Conservation (phyloP, 1,139 yeast genomes). For the Geotrichum histeridarum region DNA sequence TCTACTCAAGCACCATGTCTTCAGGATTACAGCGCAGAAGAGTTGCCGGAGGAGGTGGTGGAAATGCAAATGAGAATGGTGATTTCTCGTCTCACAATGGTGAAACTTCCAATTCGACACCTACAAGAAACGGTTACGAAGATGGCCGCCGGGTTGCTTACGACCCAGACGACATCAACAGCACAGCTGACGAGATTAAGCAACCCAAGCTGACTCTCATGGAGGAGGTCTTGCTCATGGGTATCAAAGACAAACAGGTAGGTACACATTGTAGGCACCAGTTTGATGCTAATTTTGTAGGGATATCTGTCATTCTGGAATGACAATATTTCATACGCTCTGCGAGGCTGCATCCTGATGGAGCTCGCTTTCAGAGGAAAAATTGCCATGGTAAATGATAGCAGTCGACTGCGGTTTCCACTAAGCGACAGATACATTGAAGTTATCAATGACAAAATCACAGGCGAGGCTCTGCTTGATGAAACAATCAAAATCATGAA, state of each 20-base stretch:
- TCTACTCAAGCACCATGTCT: constrained; percentile 20
- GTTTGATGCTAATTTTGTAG: constrained; percentile 17
- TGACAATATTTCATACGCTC: constrained; percentile 91
- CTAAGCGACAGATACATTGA: constrained; percentile 81
- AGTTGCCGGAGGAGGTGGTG: constrained; percentile 33
- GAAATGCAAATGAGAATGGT: constrained; percentile 2
- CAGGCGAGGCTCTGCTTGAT: constrained; percentile 93
- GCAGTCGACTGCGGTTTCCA: constrained; percentile 87
- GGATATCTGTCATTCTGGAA: constrained; percentile 97
- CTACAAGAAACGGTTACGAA: constrained; percentile 20
- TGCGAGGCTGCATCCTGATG: constrained; percentile 87
- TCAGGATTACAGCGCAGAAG: constrained; percentile 49
- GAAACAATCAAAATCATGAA: constrained; percentile 91
- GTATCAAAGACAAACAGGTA: constrained; percentile 80
- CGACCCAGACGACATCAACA: constrained; percentile 67
- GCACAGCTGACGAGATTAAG: constrained; percentile 45
- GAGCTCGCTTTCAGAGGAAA: constrained; percentile 90
- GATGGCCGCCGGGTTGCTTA: constrained; percentile 66
- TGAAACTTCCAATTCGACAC: constrained; percentile 11
- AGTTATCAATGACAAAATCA: constrained; percentile 76
- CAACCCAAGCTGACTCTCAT: constrained; percentile 78
- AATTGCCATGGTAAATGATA: constrained; percentile 84
- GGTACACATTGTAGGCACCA: constrained; percentile 3
- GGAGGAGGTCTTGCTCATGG: constrained; percentile 93
- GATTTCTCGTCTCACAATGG: constrained; percentile 7